Percentiles rank a stretch among this genome's conserved stretches.
Conservation (phyloP, 495 filamentous ascomycete species). For the Saxispiralis lemnorum region DNA sequence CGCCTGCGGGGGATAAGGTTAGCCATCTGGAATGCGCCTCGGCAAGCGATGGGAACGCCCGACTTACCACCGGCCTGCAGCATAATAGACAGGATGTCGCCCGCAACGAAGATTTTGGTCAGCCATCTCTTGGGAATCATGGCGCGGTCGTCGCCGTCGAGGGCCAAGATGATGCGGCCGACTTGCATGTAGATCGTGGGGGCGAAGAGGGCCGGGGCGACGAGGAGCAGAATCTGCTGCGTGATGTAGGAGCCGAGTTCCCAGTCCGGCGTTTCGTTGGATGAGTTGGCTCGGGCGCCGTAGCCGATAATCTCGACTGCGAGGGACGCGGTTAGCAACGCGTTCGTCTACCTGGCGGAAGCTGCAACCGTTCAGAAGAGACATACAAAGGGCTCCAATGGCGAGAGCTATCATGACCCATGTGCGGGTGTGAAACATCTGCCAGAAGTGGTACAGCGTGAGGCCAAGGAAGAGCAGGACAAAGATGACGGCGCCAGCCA, state of each 20-base stretch:
- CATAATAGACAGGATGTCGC: slow-evolving; percentile 30
- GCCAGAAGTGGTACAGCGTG: background rate
- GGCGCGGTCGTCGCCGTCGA: slow-evolving; percentile 28
- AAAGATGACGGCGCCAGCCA: slow-evolving; percentile 7
- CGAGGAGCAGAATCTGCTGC: slow-evolving; percentile 23
- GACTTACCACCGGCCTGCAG: slow-evolving; percentile 25
- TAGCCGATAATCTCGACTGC: slow-evolving; percentile 10
- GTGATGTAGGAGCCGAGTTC: slow-evolving; percentile 11
- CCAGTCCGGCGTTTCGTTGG: slow-evolving; percentile 2
- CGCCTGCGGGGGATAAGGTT: too few relatives aligned
- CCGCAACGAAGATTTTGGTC: slow-evolving; percentile 29
- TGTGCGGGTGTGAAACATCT: slow-evolving; percentile 1
- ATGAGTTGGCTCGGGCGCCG: slow-evolving; percentile 16
- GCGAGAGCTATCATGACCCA: slow-evolving; percentile 8
- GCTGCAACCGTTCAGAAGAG: background rate
- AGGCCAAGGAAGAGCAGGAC: slow-evolving; percentile 4
- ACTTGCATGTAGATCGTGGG: slow-evolving; percentile 32
- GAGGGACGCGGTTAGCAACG: background rate
- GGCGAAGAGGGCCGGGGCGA: slow-evolving; percentile 28
- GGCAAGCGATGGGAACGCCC: too few relatives aligned
- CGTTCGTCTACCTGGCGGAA: background rate
- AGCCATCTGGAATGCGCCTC: too few relatives aligned
- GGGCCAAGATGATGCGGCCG: slow-evolving; percentile 25
- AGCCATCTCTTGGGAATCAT: slow-evolving; percentile 24
- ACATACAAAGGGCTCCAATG: slow-evolving; percentile 7